Base-by-base conservation (phyloP, 371 early-diverging fungal species). In the Actinomortierella wolfii region DNA sequence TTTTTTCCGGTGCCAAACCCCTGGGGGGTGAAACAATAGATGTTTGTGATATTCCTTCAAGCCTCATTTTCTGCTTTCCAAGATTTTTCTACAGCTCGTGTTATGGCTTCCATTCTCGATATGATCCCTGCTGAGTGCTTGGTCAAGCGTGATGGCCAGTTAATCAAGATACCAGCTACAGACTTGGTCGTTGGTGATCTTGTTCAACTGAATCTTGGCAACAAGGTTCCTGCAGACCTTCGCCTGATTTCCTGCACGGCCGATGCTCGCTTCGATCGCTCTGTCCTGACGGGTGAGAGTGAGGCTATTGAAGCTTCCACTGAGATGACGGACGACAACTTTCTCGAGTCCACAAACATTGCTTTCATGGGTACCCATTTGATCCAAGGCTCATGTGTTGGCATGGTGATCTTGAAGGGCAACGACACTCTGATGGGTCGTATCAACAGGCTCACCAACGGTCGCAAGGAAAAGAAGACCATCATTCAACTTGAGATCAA, bases 81-180 rank as follows among this genome's bases (percentile, higher is more conserved):
- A 70, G 91, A 92, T 65, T 90, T 85, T 79, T 83, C 86, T 5
- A 84, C 93, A 0, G 69, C 79, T 34, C 78, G 70, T 25, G 86
- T 93, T 23, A 89, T 94, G 91, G 80, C 84, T 46, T 87, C 89
- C 0, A 92, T 94, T 60, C 76, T 81, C 57, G 84, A 79, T 57
- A 87, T 94, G 84, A 69, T 93, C 41, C 87, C 91, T 6, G 77
- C 83, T 1, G 80, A 81, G 44, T 77, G 83, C 6, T 54, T 73
- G 18, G 92, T 88, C 29, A 45, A 81, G 55, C 83, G 93, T 24
- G 85, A 89, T 54, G 89, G 90, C 13, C 62, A 76, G 9, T 21
- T 64, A 8, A 29, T 68, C 24, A 70, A 68, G 0, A 77, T 90
- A 18, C 76, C 85, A 15, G 81, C 88, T 40, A 46, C 69, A 0